Percentiles rank a stretch among this genome's conserved stretches.
Conservation (phyloP, 2,329 filamentous ascomycete species). For the Fusarium succisae region DNA sequence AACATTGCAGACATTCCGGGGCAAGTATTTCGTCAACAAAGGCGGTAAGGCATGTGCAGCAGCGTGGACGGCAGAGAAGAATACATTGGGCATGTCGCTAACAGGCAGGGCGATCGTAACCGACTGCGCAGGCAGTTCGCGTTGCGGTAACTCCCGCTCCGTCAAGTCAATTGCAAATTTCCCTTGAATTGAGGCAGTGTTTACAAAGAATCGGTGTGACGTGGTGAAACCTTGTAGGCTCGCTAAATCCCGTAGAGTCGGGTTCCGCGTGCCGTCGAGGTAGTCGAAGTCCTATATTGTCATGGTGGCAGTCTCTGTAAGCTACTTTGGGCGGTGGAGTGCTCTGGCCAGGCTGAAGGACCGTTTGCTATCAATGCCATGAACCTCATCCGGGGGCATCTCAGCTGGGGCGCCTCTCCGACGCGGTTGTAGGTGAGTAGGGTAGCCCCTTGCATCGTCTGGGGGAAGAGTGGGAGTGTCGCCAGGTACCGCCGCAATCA, state of each 20-base stretch:
- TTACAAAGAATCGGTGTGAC: rapidly evolving
- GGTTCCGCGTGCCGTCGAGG: rapidly evolving
- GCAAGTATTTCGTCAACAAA: neutral
- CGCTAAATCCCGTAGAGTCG: rapidly evolving
- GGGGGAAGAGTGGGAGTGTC: neutral
- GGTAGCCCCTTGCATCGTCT: rapidly evolving
- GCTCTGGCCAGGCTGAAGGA: rapidly evolving
- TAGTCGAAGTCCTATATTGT: rapidly evolving
- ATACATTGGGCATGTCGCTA: constrained; percentile 79
- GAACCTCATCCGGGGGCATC: rapidly evolving
- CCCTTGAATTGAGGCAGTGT: neutral
- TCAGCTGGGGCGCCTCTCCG: rapidly evolving
- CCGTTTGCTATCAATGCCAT: neutral
- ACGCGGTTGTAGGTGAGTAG: neutral
- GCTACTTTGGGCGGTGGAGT: rapidly evolving
- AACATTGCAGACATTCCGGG: neutral
- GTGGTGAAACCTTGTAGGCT: rapidly evolving
- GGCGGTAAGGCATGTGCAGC: neutral
- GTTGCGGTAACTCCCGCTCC: constrained; percentile 26
- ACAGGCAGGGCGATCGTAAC: constrained; percentile 84
- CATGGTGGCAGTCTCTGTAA: rapidly evolving
- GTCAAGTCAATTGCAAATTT: neutral
- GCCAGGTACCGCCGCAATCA: neutral
- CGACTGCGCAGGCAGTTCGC: constrained; percentile 49
- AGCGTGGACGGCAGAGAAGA: rapidly evolving